These are phyloP conservation scores for Zelopaecilomyces penicillatus DNA, from an alignment of 2,329 filamentous ascomycete genomes.

Conservation along the genomic window DNA sequence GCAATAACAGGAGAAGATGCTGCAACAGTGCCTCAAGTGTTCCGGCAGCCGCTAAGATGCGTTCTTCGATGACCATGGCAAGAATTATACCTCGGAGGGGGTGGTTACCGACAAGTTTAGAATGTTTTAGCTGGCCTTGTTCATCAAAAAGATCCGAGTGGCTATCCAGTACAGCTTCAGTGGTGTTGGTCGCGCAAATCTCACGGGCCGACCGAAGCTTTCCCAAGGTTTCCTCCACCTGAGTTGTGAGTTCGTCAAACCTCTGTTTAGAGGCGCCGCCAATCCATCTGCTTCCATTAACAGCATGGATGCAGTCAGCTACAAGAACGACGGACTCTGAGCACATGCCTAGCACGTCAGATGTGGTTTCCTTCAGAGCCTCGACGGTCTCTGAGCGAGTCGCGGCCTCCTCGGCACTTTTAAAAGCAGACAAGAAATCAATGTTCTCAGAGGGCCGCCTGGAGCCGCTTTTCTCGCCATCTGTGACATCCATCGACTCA, in stretches of 20 bases:
- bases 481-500: not conserved
- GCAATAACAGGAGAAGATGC: conserved; percentile 27
- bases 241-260: conserved; percentile 13
- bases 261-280: conserved; percentile 12
- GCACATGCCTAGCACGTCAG: conserved; percentile 16
- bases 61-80: conserved; percentile 40
- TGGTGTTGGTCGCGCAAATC: conserved; percentile 24
- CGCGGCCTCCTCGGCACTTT: conserved; percentile 25
- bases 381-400: conserved; percentile 24
- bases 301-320: conserved; percentile 16
- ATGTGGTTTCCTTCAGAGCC: conserved; percentile 22
- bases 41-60: conserved; percentile 19
- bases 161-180: conserved; percentile 29
- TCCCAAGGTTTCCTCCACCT: conserved; percentile 15
- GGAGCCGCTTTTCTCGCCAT: conserved; percentile 8
- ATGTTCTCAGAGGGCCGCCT: conserved; percentile 23
- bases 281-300: conserved; percentile 24
- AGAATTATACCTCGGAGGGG: conserved; percentile 32
- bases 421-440: conserved; percentile 28
- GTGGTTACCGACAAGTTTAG: conserved; percentile 15
- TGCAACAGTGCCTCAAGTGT: conserved; percentile 27
- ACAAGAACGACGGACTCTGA: conserved; percentile 17
- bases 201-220: conserved; percentile 19
- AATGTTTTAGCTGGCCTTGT: conserved; percentile 25
- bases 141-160: conserved; percentile 34